A percentile compares a stretch with the other conserved stretches of the same genome.
Evolutionary conservation across 306 rosid genomes (phyloP).

Genomic region (Castanea crenata): DNA sequence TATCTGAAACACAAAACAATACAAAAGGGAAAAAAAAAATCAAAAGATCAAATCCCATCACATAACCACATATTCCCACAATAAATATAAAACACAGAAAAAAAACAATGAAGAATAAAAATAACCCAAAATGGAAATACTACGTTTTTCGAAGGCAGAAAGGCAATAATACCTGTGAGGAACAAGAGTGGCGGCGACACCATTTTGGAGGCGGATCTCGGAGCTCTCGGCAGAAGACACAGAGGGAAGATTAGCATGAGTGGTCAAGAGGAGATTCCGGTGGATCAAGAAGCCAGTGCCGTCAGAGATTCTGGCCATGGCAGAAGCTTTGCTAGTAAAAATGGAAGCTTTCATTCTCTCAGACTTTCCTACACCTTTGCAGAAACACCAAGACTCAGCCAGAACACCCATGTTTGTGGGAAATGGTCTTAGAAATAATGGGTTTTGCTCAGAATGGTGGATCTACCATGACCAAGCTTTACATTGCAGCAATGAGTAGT

Average conservation of each 20-base stretch:
- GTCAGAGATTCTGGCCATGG: constrained; percentile 60
- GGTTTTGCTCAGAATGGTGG: constrained; percentile 14
- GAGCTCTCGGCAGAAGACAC: constrained; percentile 60
- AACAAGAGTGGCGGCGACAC: constrained; percentile 58
- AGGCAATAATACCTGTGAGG: constrained; percentile 56
- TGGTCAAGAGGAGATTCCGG: constrained; percentile 79
- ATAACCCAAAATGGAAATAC: neutral
- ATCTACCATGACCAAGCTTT: constrained; percentile 33
- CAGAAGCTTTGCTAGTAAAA: constrained; percentile 63
- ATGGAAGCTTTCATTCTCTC: constrained; percentile 81
- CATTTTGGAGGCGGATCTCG: constrained; percentile 84
- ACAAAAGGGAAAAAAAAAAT: too few species aligned
- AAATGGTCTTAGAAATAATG: neutral
- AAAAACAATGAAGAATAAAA: neutral
- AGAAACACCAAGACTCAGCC: constrained; percentile 91
- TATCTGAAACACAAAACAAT: too few species aligned
- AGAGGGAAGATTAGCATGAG: constrained; percentile 83
- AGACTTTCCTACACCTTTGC: constrained; percentile 88
- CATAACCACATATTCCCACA: neutral
- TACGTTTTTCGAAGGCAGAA: neutral
- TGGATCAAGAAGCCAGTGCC: constrained; percentile 82
- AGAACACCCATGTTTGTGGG: constrained; percentile 59
- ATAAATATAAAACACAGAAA: neutral
- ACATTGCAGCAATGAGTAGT: neutral
- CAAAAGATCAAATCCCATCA: too few species aligned